Evolutionary conservation across 768 basidiomycete genomes (phyloP), one percentile per base, ranked within the genome.

Genomic region (Boletus sensibilis): DNA sequence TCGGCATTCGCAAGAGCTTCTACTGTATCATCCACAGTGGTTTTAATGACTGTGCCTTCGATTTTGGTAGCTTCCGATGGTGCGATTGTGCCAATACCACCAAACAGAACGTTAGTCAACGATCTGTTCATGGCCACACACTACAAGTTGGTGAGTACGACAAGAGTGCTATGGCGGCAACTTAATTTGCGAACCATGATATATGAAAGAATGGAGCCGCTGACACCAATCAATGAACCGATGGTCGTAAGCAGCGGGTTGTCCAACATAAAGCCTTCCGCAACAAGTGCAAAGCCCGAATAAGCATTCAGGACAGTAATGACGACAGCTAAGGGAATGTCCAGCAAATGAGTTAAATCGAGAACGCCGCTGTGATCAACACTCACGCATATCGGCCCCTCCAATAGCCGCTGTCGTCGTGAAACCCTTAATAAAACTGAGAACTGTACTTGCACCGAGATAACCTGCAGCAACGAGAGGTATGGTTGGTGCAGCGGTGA

Each of bases 71-170:
- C 74, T 57, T 87, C 84, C 5, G 74, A 72, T 9, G 83, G 76
- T 12, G 76, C 76, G 11, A 82, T 72, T 4, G 86, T 76, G 9
- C 79, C 78, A 31, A 92, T 88, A n/a, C 92, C 92, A 39, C 92
- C 92, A 67, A 94, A 94, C 10, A 94, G 78, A 18, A 94, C 92
- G 60, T 94, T 94, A 18, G 84, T 80, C 53, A 90, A 74, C 12
- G 90, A 92, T 39, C 92, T 82, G 73, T 94, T 94, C 92, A 94
- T 94, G 16, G 92, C 92, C 54, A 92, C 86, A 66, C 92, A 94
- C 92, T 94, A 49, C 40, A 50, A 40, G 25, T 20, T 41, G 14
- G 31, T 59, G 35, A 60, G 57, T 49, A 42, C 25, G 53, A 52
- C 57, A 56, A 21, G 25, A n/a, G 5, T 16, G 14, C 16, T 14